Base-by-base conservation (phyloP, 139 green algal genomes). In the Bryopsis sp. region DNA sequence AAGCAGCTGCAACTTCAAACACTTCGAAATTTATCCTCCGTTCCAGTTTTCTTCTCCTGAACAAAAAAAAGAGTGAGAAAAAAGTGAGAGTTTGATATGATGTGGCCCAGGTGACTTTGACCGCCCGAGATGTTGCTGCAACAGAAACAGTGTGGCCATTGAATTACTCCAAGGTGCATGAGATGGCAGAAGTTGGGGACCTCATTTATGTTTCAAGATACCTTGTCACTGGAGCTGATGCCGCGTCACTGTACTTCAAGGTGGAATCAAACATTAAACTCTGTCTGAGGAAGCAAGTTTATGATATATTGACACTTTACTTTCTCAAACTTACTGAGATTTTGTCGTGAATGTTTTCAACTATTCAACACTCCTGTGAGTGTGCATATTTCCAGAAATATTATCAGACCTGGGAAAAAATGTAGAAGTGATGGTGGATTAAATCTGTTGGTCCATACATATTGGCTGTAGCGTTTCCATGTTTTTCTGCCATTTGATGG, bases 161-260 rank as follows among this genome's bases (percentile, higher is more conserved):
- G 48, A 89, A 83, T 31, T 96, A 94, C 74, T 39, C 61, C 54
- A 87, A 89, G 66, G 88, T 96, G 64, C 74, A 79, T 1, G 73
- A 73, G 46, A 86, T 89, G 83, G 72, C 74, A 34, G 58, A 85
- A 63, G 59, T 57, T 1, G 91, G 91, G 2, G 91, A 97, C 78
- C 84, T 73, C 2, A 80, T 97, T 61, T 93, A 94, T 78, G 74
- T 97, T 47, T 90, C 86, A 1, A 79, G 90, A n/a, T 97, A 96
- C 78, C 81, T 97, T 39, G 85, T 89, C 5, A 94, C 85, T 1
- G 91, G 91, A 47, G 86, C 87, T 8, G 91, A 97, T 70, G 79
- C 79, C 0, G 84, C 85, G 19, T 89, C 81, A 0, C 70, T 94
- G 5, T 96, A 88, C 73, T 75, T 96, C 32, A 79, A 89, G 71